Percentiles rank a stretch among this genome's conserved stretches.
These are phyloP conservation scores for Gentiana straminea DNA, from an alignment of 257 asterid species.

Conservation along the genomic window DNA sequence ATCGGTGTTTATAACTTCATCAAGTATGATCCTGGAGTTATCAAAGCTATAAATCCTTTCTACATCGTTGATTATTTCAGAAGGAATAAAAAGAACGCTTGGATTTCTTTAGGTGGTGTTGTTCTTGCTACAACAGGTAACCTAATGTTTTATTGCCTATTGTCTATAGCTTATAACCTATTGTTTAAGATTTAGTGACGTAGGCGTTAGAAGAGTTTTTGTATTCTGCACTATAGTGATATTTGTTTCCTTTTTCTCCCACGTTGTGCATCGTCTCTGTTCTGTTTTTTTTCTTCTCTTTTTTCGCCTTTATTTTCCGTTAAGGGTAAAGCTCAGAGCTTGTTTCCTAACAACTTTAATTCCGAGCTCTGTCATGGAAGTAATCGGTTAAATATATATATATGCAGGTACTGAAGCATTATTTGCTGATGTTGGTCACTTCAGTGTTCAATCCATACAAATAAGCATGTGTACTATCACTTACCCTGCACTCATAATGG, in stretches of 20 bases:
- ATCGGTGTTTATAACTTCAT: constrained; percentile 51
- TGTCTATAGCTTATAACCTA: background rate
- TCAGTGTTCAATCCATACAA: constrained; percentile 45
- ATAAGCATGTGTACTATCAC: constrained; percentile 37
- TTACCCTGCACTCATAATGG: constrained; percentile 37
- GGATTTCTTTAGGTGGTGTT: constrained; percentile 61
- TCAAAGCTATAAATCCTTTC: constrained; percentile 39
- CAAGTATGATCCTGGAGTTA: constrained; percentile 31
- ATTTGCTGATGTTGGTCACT: constrained; percentile 65
- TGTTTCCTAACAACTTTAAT: too few relatives aligned
- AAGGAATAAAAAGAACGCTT: constrained; percentile 35
- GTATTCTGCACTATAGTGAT: too few relatives aligned
- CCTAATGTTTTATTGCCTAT: background rate
- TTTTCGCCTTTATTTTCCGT: too few relatives aligned
- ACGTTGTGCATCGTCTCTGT: too few relatives aligned
- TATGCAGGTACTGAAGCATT: constrained; percentile 56
- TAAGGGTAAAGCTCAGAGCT: too few relatives aligned
- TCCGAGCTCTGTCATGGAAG: too few relatives aligned
- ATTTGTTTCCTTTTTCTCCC: too few relatives aligned
- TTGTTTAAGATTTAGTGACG: too few relatives aligned
- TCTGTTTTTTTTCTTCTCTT: too few relatives aligned
- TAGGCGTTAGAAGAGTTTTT: too few relatives aligned
- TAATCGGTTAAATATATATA: background rate
- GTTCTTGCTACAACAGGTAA: constrained; percentile 46
- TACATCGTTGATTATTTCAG: constrained; percentile 35